Evolutionary conservation across 148 eudicot species (phyloP).

Genomic region (Bassia scoparia): DNA sequence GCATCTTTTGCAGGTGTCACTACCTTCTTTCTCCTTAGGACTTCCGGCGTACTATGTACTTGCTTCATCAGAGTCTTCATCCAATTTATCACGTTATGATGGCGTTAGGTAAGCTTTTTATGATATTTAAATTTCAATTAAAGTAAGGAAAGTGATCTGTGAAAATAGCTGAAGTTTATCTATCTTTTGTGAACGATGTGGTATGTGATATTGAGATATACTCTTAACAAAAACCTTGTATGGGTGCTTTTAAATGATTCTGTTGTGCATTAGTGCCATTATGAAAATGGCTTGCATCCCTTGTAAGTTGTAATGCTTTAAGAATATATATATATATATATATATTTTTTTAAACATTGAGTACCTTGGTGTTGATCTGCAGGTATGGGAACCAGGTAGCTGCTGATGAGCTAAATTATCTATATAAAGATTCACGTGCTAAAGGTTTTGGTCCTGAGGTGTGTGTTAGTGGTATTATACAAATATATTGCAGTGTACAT

Average conservation of each 20-base stretch:
- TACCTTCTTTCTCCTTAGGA: slow-evolving; percentile 93
- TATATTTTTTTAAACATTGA: background rate
- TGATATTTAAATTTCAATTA: background rate
- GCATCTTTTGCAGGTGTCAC: slow-evolving; percentile 59
- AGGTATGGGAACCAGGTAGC: slow-evolving; percentile 87
- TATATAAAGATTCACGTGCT: slow-evolving; percentile 81
- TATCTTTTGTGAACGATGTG: background rate
- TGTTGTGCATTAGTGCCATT: background rate
- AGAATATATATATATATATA: too few relatives aligned
- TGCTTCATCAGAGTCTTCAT: slow-evolving; percentile 95
- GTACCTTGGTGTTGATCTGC: slow-evolving; percentile 12
- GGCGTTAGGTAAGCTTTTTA: slow-evolving; percentile 61
- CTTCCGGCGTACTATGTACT: slow-evolving; percentile 95
- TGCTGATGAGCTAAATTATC: slow-evolving; percentile 70
- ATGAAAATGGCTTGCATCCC: background rate
- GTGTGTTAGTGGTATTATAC: slow-evolving; percentile 6
- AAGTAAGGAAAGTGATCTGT: slow-evolving; percentile 7
- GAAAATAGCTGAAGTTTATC: background rate
- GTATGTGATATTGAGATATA: background rate
- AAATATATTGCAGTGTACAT: background rate
- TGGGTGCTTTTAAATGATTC: background rate
- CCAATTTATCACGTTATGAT: slow-evolving; percentile 94
- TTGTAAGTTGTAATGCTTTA: slow-evolving; percentile 1
- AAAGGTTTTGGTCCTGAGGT: slow-evolving; percentile 96
- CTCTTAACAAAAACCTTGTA: background rate